Evolutionary conservation across 2,329 filamentous ascomycete genomes (phyloP).

Genomic region (Fusarium guadeloupense): DNA sequence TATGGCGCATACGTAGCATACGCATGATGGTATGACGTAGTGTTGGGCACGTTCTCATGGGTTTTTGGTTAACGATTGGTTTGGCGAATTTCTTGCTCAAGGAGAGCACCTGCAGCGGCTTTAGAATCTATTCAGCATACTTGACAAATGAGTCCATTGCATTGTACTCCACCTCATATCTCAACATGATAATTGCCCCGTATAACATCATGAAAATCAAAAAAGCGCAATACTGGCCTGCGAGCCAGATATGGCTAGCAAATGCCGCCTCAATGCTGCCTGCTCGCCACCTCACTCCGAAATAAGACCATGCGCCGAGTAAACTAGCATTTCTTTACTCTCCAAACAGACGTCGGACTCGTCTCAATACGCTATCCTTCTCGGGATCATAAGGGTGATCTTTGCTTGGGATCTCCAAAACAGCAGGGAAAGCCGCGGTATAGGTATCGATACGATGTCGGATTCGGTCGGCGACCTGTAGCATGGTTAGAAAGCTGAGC

Average conservation of each 20-base stretch:
- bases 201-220: slow-evolving; percentile 1
- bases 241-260: slow-evolving; percentile 1
- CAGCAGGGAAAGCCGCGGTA: slow-evolving; percentile 92
- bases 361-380: slow-evolving; percentile 95
- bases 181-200: slow-evolving; percentile 6
- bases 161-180: slow-evolving; percentile 12
- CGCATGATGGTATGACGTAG: slow-evolving; percentile 20
- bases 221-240: slow-evolving; percentile 6
- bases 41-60: slow-evolving; percentile 32
- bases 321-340: slow-evolving; percentile 60
- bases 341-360: slow-evolving; percentile 75
- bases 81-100: slow-evolving; percentile 36
- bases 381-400: slow-evolving; percentile 99
- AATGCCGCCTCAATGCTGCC: slow-evolving; percentile 1
- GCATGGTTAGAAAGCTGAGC: slow-evolving; percentile 30
- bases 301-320: slow-evolving; percentile 8
- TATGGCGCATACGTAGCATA: slow-evolving; percentile 17
- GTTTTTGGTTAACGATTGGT: slow-evolving; percentile 20
- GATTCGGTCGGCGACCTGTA: slow-evolving; percentile 91
- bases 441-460: slow-evolving; percentile 89
- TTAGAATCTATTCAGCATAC: slow-evolving; percentile 38
- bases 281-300: slow-evolving; percentile 4
- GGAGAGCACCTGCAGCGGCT: slow-evolving; percentile 35
- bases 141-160: slow-evolving; percentile 23
- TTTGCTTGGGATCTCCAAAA: slow-evolving; percentile 97